phyloP scores from a whole-genome alignment of 1,284 basidiomycete species.

The Rhodotorula sp. region DNA sequence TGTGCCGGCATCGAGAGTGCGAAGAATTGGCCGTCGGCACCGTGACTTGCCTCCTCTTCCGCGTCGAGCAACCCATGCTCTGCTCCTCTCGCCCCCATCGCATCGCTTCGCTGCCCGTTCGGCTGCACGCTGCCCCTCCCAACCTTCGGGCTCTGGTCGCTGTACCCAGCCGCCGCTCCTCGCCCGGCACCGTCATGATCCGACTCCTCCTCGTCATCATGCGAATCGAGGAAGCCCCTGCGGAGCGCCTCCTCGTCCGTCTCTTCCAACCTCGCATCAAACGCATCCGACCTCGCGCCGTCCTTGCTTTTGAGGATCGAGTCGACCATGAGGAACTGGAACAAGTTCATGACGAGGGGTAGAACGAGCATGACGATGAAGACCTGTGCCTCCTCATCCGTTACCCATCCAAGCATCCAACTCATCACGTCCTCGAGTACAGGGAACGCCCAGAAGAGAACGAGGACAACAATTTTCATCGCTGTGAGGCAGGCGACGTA shows the following conservation, averaged over 20 bases:
- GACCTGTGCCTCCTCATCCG: conserved; percentile 61
- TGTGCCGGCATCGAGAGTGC: neutral
- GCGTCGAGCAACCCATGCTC: conserved; percentile 2
- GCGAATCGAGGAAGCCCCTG: conserved; percentile 62
- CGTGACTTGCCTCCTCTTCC: neutral
- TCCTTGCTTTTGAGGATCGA: conserved; percentile 64
- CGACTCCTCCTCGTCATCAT: conserved; percentile 55
- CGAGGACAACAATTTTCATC: conserved; percentile 88
- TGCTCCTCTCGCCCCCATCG: neutral
- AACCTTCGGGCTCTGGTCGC: neutral
- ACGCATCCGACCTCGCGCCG: conserved; percentile 1
- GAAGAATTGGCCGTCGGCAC: neutral
- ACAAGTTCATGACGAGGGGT: conserved; percentile 56
- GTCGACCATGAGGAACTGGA: conserved; percentile 52
- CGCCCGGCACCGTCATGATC: neutral
- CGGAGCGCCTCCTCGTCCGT: conserved; percentile 51
- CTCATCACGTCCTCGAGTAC: conserved; percentile 49
- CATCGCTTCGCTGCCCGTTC: neutral
- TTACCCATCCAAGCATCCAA: conserved; percentile 78
- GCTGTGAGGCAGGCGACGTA: conserved; percentile 77
- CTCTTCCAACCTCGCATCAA: conserved; percentile 45
- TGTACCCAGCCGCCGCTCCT: neutral
- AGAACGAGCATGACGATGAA: conserved; percentile 79
- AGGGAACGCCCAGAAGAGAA: conserved; percentile 60
- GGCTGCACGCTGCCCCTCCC: neutral